These are phyloP conservation scores for Purshia tridentata DNA, from an alignment of 306 rosid species.

Conservation along the genomic window DNA sequence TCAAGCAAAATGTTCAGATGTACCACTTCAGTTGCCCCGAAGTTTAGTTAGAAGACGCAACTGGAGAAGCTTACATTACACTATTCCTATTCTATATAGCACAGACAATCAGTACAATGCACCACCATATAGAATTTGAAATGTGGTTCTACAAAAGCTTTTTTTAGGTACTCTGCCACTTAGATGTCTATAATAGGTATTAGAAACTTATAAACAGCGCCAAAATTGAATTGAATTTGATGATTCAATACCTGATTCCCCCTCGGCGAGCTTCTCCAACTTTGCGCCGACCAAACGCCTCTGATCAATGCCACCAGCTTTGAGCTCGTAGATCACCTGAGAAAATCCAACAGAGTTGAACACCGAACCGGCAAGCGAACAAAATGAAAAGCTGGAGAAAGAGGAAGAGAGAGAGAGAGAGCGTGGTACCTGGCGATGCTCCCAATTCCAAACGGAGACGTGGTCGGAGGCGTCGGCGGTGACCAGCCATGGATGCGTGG, in stretches of 20 bases:
- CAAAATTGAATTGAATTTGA: not conserved
- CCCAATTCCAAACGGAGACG: slow-evolving; percentile 99
- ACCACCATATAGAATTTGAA: too few relatives aligned
- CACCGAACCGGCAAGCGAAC: not conserved
- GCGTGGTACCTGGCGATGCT: slow-evolving; percentile 80
- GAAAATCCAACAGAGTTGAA: slow-evolving; percentile 10
- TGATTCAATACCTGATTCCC: slow-evolving; percentile 66
- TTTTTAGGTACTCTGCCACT: not conserved
- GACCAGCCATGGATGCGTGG: slow-evolving; percentile 99
- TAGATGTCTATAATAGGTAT: not conserved
- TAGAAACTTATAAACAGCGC: not conserved
- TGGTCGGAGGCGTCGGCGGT: slow-evolving; percentile 95
- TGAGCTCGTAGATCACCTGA: slow-evolving; percentile 90
- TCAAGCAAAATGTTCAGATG: not conserved
- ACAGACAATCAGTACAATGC: not conserved
- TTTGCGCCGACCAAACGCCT: slow-evolving; percentile 95
- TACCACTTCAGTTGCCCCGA: not conserved
- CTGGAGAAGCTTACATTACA: not conserved
- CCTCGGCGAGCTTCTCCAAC: slow-evolving; percentile 98
- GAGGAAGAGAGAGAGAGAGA: not conserved
- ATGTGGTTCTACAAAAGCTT: not conserved
- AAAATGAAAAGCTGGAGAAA: not conserved
- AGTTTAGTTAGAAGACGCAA: not conserved
- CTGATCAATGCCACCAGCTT: slow-evolving; percentile 98
- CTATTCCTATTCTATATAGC: not conserved